Evolutionary conservation across 2,329 filamentous ascomycete species (phyloP), one percentile per base, ranked within the genome.

Genomic region (Geosmithia putterillii): DNA sequence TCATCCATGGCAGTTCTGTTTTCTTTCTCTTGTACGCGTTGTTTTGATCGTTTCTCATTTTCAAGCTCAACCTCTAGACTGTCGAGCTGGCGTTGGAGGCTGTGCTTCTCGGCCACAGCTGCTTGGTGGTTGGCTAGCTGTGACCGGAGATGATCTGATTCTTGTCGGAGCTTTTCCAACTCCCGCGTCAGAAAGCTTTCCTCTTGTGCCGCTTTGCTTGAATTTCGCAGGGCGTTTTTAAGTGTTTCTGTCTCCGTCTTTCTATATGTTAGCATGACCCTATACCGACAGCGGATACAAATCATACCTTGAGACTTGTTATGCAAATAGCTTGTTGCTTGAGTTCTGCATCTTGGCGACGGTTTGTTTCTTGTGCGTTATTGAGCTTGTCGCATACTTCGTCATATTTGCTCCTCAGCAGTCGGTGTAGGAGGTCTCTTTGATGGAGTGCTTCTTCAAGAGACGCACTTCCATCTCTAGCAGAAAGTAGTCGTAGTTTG

Each of bases 21-120:
- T 18, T 52, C 54, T 36, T 53, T 55, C 20, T 55, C 51, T 28
- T 57, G 51, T n/a, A 55, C 50, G 14, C 55, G 55, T 22, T 59
- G 51, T 23, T 56, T 59, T 2, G 58, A 58, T 44, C 58, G 55
- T 46, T 62, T 90, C 57, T 92, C 86, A 50, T 84, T 86, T 50
- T 89, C 86, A 2, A 95, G 70, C 52, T 94, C 84, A 38, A 86
- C 79, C 58, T 94, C 84, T 2, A 89, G 61, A 2, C 81, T 79
- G 54, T 74, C 81, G 22, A 95, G 61, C 60, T 92, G 85, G 40
- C 84, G 80, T 56, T 92, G 81, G 14, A 95, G 64, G 2, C 82
- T 73, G 39, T 90, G 69, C 59, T 94, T 95, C 56, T 94, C 87
- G 2, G 82, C 70, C 15, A 94, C 67, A 10, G 86, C 66, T 2